A percentile compares a stretch with the other conserved stretches of the same genome.
These are phyloP conservation scores for Sporothrix mexicana DNA, from an alignment of 2,329 filamentous ascomycete species.

Conservation along the genomic window DNA sequence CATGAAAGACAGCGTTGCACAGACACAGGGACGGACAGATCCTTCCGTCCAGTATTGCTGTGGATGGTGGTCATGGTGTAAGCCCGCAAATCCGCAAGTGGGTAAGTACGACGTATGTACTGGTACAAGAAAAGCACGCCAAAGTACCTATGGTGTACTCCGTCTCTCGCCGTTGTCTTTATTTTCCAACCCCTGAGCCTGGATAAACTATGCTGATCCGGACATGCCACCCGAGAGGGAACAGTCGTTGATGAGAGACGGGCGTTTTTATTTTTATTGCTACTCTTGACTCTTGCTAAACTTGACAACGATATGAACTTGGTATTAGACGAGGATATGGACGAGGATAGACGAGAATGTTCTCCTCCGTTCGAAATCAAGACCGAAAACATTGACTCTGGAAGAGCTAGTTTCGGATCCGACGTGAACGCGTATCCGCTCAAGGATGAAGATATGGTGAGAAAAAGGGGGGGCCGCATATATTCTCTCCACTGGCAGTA, in stretches of 20 bases:
- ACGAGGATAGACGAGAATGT: not conserved
- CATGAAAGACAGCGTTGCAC: too few species aligned
- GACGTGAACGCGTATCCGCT: not conserved
- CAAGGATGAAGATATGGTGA: not conserved
- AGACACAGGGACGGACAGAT: not conserved
- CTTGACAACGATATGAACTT: too few species aligned
- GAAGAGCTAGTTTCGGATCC: not conserved
- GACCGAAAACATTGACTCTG: not conserved
- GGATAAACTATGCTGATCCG: not conserved
- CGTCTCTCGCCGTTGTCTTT: not conserved
- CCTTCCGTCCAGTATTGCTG: too few species aligned
- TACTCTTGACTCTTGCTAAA: not conserved
- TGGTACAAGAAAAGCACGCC: too few species aligned
- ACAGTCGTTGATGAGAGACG: not conserved
- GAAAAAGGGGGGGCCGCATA: not conserved
- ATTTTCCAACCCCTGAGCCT: not conserved
- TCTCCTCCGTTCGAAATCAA: too few species aligned
- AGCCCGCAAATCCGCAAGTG: too few species aligned
- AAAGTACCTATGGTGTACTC: not conserved
- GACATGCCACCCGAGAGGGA: not conserved
- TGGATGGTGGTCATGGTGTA: too few species aligned
- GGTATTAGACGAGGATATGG: too few species aligned
- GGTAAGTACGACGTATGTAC: too few species aligned
- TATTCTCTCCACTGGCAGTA: not conserved
- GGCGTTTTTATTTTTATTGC: slow-evolving; percentile 2